Evolutionary conservation across 768 basidiomycete species (phyloP), one percentile per base, ranked within the genome.

Genomic region (Nevesoporus exiguus): DNA sequence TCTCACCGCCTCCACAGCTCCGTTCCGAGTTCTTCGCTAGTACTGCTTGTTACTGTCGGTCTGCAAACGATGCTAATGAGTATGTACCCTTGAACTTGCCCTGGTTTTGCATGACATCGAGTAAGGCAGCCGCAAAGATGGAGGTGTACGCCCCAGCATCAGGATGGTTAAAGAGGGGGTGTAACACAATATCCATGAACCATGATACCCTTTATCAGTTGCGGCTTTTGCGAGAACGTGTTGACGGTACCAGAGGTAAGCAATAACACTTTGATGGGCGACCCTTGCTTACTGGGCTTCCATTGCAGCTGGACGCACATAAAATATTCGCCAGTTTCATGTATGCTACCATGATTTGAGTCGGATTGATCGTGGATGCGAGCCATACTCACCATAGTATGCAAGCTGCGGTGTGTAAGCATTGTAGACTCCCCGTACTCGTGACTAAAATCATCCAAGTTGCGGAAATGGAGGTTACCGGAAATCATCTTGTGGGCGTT

Each of bases 251-350:
- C 73, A 1, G 73, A 72, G 51, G 74, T 50, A 21, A 63, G 0
- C 5, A 70, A 48, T 10, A 72, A 41, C 45, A 64, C 69, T 0
- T 62, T 70, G 30, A 74, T 69, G 0, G 55, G 45, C 0, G 71
- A 60, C 15, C 63, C 66, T 34, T 67, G 62, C 0, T 60, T 62
- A 1, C 14, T 25, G 19, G 85, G 66, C 21, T 64, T 76, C 31
- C 69, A 70, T 53, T 85, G 82, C 17, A 86, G 67, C 56, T 78
- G 29, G 72, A 76, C 1, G 75, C 76, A 55, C 75, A 82, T 15
- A 85, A 71, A 27, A 79, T 66, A 45, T 73, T 74, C 17, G 77
- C 74, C n/a, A 84, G 66, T 62, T 86, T 85, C 44, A 79, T 71
- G 33, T 74, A 64, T 0, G 63, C 85, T 84, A 53, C 25, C 24